Conservation (phyloP, 1,284 basidiomycete species). For the Ceratobasidium sp. region DNA sequence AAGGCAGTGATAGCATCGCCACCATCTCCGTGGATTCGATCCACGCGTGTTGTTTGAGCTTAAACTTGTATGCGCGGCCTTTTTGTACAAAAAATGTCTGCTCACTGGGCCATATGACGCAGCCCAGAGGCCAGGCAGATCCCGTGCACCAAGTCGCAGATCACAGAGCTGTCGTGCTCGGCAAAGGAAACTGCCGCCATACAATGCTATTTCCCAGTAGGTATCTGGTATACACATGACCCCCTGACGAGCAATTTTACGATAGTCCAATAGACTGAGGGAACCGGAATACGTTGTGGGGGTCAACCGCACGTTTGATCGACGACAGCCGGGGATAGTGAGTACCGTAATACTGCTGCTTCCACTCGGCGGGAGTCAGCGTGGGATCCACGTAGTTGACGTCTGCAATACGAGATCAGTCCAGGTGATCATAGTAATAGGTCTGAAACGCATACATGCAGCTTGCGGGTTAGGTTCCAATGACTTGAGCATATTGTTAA, state of each 20-base stretch:
- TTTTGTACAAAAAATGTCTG: too few relatives aligned
- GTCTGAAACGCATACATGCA: conserved; percentile 9
- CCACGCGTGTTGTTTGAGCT: conserved; percentile 3
- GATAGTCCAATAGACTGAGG: conserved; percentile 42
- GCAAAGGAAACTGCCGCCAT: too few relatives aligned
- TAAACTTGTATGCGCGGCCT: too few relatives aligned
- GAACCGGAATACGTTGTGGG: conserved; percentile 43
- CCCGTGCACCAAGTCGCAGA: too few relatives aligned
- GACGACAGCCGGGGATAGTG: conserved; percentile 12
- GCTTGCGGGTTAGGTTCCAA: conserved; percentile 39
- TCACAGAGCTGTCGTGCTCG: too few relatives aligned
- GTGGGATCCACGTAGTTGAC: conserved; percentile 42
- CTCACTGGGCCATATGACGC: too few relatives aligned
- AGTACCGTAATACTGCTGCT: conserved; percentile 43
- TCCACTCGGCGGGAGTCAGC: conserved; percentile 42
- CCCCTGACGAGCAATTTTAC: conserved; percentile 5
- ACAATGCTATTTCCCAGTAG: too few relatives aligned
- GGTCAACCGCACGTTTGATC: conserved; percentile 41
- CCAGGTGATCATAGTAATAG: too few relatives aligned
- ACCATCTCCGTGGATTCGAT: conserved; percentile 23
- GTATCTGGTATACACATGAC: too few relatives aligned
- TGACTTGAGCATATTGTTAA: conserved; percentile 47
- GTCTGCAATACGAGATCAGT: conserved; percentile 43
- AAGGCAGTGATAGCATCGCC: conserved; percentile 19
- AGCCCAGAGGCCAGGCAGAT: too few relatives aligned